Evolutionary conservation across 2,329 filamentous ascomycete genomes (phyloP), one percentile per base, ranked within the genome.

Genomic region (Chaetomium sp.): DNA sequence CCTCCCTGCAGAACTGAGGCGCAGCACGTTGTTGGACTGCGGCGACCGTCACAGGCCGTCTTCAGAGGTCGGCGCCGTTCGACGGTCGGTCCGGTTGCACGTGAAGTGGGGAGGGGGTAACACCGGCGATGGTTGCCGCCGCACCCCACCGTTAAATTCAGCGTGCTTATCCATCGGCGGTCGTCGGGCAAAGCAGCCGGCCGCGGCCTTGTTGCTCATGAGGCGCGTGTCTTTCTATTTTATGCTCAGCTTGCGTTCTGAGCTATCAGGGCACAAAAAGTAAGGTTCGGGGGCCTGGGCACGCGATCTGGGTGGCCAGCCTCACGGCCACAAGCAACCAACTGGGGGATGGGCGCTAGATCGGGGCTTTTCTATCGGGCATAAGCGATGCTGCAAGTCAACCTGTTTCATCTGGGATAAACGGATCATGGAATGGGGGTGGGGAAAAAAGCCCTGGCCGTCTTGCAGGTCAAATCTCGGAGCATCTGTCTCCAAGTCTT

Each of bases 401-500:
- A 62, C 65, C 58, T 68, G 69, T 71, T 70, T 72, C 71, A 70
- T 68, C 65, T 70, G 66, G 71, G 67, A 67, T 70, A 69, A 71
- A 71, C 65, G 64, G 68, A 51, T 53, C 45, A 60, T 67, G 68
- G 65, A 64, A 65, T 56, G 60, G 67, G 64, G 60, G 64, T 67
- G 68, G 67, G 67, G 68, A 62, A 64, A 60, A 50, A 64, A 60
- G 45, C 45, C 67, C 61, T 68, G 70, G 65, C 66, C 69, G 65
- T 60, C 67, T 64, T 50, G 62, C 65, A 67, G 63, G 60, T 56
- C 54, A 59, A 55, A 58, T 59, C 35, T 57, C 64, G 62, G 59
- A 67, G 57, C 62, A 38, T 55, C 25, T 62, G 50, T 49, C 53
- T 45, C 51, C 53, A 57, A 55, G 31, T 27, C 63, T 63, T 57